Evolutionary conservation across 495 filamentous ascomycete genomes (phyloP), one percentile per base, ranked within the genome.

Genomic region (Lichenothelia convexa): DNA sequence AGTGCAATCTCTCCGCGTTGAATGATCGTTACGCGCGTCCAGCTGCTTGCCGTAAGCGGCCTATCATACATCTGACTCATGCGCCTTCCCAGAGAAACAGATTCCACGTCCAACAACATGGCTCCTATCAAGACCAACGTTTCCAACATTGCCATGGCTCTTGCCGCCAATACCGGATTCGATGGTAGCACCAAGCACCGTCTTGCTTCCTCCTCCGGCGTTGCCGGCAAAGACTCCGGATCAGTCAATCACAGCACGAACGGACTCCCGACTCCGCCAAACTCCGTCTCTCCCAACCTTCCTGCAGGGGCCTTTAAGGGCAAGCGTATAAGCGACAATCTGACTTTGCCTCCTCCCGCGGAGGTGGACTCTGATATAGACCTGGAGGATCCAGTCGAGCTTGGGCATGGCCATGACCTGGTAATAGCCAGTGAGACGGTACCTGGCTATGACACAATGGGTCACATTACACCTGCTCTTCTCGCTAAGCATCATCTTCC

Each of bases 401-500:
- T 65, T 40, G 59, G 2, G 24, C 24, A 9, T 13, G 15, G 9
- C 24, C 24, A 29, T 29, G n/a, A 36, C 33, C 42, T 24, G 31
- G 43, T 52, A 20, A 55, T 57, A n/a, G 60, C 58, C 35, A 48
- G 63, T 36, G 45, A 30, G 32, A 54, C 49, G 43, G 46, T 68
- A 45, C 42, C 64, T 37, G 61, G 64, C 13, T 59, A 72, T 46
- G 89, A 94, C 51, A 67, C 78, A 26, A 63, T 74, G 12, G 83
- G 84, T 42, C 70, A 70, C 44, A 94, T 97, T 58, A 92, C 83
- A 21, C 69, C 87, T 7, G 65, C 64, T 40, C 71, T 95, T 62
- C 68, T 97, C 34, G 84, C 89, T 40, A 87, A 84, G 55, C 75
- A 83, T 58, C 80, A 97, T 53, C 73, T 97, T 21, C 85, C 89